phyloP scores from a whole-genome alignment of 495 filamentous ascomycete genomes.

The Xylaria curta region DNA sequence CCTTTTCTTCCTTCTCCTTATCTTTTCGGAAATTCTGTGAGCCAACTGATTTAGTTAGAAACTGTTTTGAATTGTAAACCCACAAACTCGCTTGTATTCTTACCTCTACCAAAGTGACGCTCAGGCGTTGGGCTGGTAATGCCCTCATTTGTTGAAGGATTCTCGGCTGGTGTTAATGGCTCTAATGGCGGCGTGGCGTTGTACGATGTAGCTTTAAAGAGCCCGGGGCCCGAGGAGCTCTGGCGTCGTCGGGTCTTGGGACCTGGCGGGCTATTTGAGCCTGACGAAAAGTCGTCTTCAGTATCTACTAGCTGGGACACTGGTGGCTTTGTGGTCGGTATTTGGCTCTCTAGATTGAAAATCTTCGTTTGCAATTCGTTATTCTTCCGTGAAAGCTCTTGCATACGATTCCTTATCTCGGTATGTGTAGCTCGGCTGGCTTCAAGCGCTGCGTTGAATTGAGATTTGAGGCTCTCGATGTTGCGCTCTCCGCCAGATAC shows the following conservation, averaged over 20 bases:
- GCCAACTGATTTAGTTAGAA: constrained; percentile 54
- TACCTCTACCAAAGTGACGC: constrained; percentile 53
- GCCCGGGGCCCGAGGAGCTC: constrained; percentile 47
- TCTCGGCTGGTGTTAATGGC: constrained; percentile 26
- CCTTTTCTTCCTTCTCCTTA: constrained; percentile 56
- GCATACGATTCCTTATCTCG: constrained; percentile 51
- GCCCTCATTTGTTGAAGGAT: constrained; percentile 34
- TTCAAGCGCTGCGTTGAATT: constrained; percentile 45
- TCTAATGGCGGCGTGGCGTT: constrained; percentile 47
- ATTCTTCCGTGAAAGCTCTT: constrained; percentile 50
- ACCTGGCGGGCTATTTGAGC: constrained; percentile 31
- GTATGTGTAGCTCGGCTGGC: constrained; percentile 49
- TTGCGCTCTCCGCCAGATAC: constrained; percentile 30
- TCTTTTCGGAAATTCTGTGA: constrained; percentile 64
- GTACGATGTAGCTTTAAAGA: constrained; percentile 40
- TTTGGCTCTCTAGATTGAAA: constrained; percentile 43
- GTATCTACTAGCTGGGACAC: constrained; percentile 22
- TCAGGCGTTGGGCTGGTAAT: constrained; percentile 54
- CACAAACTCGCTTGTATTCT: constrained; percentile 25
- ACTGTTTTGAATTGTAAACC: constrained; percentile 11
- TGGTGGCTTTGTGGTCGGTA: constrained; percentile 29
- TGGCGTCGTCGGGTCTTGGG: constrained; percentile 36
- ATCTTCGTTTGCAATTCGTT: constrained; percentile 44
- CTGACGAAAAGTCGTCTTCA: constrained; percentile 32
- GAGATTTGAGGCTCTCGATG: constrained; percentile 41